Conservation (phyloP, 129 eudicot species). For the Scalesia atractyloides region DNA sequence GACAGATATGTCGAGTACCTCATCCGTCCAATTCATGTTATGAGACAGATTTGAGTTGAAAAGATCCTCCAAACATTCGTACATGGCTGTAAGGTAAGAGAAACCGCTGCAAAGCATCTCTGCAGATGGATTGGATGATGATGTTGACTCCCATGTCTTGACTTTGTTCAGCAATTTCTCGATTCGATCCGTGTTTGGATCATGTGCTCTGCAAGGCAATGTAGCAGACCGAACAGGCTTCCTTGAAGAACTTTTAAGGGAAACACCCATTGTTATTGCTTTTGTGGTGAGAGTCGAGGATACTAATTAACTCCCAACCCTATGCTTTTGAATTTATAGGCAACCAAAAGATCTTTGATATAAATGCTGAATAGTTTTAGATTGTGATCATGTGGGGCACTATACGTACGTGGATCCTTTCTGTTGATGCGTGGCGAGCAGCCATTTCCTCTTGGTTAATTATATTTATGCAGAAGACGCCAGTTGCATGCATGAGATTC, state of each 20-base stretch:
- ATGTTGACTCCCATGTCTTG: slow-evolving; percentile 37
- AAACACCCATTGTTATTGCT: slow-evolving; percentile 24
- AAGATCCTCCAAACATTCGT: slow-evolving; percentile 37
- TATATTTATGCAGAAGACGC: not conserved
- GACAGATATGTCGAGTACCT: slow-evolving; percentile 33
- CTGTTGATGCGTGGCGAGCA: not conserved
- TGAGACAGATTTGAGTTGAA: slow-evolving; percentile 27
- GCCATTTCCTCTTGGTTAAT: not conserved
- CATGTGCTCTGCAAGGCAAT: slow-evolving; percentile 40
- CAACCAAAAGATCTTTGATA: not conserved
- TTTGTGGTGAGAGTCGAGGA: too few relatives aligned
- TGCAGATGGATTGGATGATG: slow-evolving; percentile 22
- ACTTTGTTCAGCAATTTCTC: slow-evolving; percentile 28
- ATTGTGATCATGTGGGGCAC: slow-evolving; percentile 4
- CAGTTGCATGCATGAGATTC: not conserved
- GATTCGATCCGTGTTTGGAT: slow-evolving; percentile 26
- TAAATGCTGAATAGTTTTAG: not conserved
- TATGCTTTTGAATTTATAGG: slow-evolving; percentile 17
- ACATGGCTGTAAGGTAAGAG: slow-evolving; percentile 29
- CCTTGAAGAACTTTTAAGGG: slow-evolving; percentile 21
- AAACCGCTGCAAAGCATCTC: slow-evolving; percentile 34
- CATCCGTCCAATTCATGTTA: slow-evolving; percentile 28
- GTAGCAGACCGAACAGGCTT: slow-evolving; percentile 30
- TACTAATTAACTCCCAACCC: not conserved
- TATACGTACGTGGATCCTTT: slow-evolving; percentile 20